Base-by-base conservation (phyloP, 441 rosid genomes). In the Dalechampia spathulata region DNA sequence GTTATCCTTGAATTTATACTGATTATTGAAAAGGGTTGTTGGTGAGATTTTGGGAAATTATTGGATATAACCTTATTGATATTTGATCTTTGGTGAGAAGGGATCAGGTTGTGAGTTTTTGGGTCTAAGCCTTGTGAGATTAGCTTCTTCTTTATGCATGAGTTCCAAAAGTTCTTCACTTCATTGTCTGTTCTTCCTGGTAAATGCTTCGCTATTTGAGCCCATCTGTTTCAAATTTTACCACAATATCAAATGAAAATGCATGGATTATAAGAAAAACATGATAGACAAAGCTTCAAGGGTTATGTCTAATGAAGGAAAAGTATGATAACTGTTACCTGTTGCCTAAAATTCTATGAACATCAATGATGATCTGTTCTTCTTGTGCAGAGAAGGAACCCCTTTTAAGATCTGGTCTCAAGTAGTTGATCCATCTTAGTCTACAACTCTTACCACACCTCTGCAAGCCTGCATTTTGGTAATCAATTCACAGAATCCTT, bases 211-310 rank as follows among this genome's bases (percentile, higher is more conserved):
- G 97, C 97, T 45, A 89, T 89, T 60, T 81, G 52, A 7, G 95
- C 83, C 97, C 95, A 86, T 71, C 97, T 89, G 73, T 85, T 85
- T 73, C n/a, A n/a, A n/a, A n/a, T n/a, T n/a, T n/a, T n/a, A n/a
- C n/a, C n/a, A n/a, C n/a, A n/a, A n/a, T n/a, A n/a, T n/a, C n/a
- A n/a, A n/a, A n/a, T n/a, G n/a, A n/a, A n/a, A n/a, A n/a, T n/a
- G n/a, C n/a, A n/a, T n/a, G n/a, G n/a, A n/a, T n/a, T n/a, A n/a
- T n/a, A n/a, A n/a, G n/a, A n/a, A n/a, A n/a, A n/a, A n/a, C n/a
- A n/a, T n/a, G n/a, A n/a, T n/a, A n/a, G n/a, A n/a, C n/a, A n/a
- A n/a, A n/a, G n/a, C n/a, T n/a, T n/a, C n/a, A n/a, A n/a, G n/a
- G n/a, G n/a, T n/a, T n/a, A n/a, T n/a, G n/a, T n/a, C n/a, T n/a